These are phyloP conservation scores for Isoetes engelmannii DNA, from an alignment of 83 land plant genomes.

Conservation along the genomic window DNA sequence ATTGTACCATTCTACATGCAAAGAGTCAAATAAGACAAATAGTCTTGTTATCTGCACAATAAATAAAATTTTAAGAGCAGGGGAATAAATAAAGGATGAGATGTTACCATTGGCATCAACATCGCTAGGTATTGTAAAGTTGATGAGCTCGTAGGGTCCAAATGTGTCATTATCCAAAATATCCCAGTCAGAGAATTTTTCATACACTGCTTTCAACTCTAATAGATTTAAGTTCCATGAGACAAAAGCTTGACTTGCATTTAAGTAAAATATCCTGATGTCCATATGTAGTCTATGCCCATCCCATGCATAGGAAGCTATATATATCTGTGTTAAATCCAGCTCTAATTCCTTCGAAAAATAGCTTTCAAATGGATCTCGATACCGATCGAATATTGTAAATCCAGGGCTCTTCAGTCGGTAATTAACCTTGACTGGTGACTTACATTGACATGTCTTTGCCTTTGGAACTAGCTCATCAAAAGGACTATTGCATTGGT, in stretches of 20 bases:
- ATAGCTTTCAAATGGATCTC: background rate
- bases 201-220: conserved; percentile 18
- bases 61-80: background rate
- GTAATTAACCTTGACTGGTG: conserved; percentile 48
- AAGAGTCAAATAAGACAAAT: background rate
- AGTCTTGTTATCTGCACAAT: background rate
- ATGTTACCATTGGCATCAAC: background rate
- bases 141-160: conserved; percentile 25
- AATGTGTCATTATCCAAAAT: conserved; percentile 15
- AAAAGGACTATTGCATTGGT: conserved; percentile 28
- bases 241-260: background rate
- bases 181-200: conserved; percentile 15
- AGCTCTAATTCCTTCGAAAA: conserved; percentile 18
- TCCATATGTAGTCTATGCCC: conserved; percentile 16
- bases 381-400: conserved; percentile 10
- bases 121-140: background rate
- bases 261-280: conserved; percentile 13
- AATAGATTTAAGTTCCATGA: background rate
- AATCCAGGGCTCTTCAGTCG: conserved; percentile 74
- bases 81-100: background rate
- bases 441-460: conserved; percentile 44
- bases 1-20: background rate
- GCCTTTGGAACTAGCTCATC: conserved; percentile 30
- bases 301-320: conserved; percentile 12
- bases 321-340: conserved; percentile 6